These are phyloP conservation scores for Seiridium cupressi DNA, from an alignment of 2,329 filamentous ascomycete species.

Conservation along the genomic window DNA sequence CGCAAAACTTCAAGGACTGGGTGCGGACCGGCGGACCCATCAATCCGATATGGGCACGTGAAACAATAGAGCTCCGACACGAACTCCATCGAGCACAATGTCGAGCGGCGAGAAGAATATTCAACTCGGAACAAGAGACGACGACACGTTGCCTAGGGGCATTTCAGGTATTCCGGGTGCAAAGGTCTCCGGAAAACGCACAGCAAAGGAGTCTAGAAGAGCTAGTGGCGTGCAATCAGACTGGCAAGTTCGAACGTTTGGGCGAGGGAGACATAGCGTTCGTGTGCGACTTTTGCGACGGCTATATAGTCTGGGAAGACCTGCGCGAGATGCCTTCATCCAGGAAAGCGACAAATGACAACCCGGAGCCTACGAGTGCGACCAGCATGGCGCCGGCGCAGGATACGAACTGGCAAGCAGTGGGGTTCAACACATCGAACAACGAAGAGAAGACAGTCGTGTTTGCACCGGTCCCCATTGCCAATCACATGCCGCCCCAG, in stretches of 20 bases:
- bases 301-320: conserved; percentile 58
- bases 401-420: conserved; percentile 52
- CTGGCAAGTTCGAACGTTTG: conserved; percentile 56
- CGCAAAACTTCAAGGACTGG: conserved; percentile 54
- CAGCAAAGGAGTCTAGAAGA: conserved; percentile 38
- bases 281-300: conserved; percentile 61
- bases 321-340: conserved; percentile 50
- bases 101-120: conserved; percentile 55
- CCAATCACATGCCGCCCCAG: conserved; percentile 53
- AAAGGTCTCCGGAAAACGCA: conserved; percentile 31
- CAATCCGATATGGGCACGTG: conserved; percentile 53
- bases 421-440: conserved; percentile 37
- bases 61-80: conserved; percentile 46
- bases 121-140: conserved; percentile 46
- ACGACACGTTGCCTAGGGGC: conserved; percentile 54
- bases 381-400: conserved; percentile 9
- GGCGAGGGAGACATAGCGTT: conserved; percentile 55
- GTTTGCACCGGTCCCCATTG: conserved; percentile 56
- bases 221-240: conserved; percentile 47
- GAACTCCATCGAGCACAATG: conserved; percentile 58
- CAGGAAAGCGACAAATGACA: conserved; percentile 18
- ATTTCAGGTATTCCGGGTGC: conserved; percentile 50
- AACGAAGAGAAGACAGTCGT: conserved; percentile 49
- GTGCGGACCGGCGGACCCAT: conserved; percentile 52
- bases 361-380: conserved; percentile 19